Conservation (phyloP, 2,329 filamentous ascomycete species). For the Neonectria punicea region DNA sequence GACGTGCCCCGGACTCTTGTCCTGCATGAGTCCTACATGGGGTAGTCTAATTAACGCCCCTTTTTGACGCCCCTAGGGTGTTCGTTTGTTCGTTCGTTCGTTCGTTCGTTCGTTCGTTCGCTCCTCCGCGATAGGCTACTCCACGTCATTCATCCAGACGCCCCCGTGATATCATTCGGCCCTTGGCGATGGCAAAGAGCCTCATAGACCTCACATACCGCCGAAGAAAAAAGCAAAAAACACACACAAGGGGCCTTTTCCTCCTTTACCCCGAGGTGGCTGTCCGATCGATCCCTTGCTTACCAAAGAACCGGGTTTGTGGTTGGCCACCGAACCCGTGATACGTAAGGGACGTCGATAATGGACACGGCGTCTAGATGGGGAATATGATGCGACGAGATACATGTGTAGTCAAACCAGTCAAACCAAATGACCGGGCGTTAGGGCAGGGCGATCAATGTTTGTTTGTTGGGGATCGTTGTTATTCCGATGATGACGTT, state of each 20-base stretch:
- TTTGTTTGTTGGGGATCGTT: background rate
- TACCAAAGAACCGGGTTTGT: background rate
- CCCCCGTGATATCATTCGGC: background rate
- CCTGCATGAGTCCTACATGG: background rate
- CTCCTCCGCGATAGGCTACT: background rate
- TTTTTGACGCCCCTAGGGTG: background rate
- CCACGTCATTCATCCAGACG: background rate
- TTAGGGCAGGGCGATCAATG: background rate
- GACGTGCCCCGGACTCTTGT: background rate
- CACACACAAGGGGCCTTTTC: background rate
- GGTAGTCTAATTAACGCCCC: background rate
- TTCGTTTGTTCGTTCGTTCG: background rate
- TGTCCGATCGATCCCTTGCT: background rate
- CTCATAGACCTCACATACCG: background rate
- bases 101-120: background rate
- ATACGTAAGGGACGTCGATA: background rate
- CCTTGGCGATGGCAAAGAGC: background rate
- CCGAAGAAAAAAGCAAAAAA: background rate
- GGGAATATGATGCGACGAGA: background rate
- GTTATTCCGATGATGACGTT: background rate
- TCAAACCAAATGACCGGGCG: background rate
- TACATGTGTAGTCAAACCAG: background rate
- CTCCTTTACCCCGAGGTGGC: background rate
- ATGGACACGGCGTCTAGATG: background rate
- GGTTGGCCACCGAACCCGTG: background rate